Conservation (phyloP, 768 basidiomycete genomes). For the Bullera alba region DNA sequence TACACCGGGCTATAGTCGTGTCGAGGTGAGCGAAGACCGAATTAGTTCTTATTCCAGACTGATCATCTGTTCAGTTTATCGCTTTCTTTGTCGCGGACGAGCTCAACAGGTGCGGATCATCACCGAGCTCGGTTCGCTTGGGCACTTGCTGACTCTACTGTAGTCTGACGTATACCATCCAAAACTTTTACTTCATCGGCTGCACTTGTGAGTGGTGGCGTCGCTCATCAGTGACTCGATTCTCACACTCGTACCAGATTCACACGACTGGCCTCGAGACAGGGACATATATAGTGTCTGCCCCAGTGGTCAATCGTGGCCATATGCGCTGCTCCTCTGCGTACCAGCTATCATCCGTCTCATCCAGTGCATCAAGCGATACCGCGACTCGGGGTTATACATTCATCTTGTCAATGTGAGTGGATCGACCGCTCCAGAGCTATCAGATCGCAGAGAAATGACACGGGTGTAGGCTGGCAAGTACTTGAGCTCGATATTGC, state of each 20-base stretch:
- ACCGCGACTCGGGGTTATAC: slow-evolving; percentile 60
- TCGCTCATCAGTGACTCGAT: not conserved
- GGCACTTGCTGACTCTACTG: slow-evolving; percentile 43
- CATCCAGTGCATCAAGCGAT: slow-evolving; percentile 81
- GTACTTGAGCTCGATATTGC: slow-evolving; percentile 63
- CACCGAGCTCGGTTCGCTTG: not conserved
- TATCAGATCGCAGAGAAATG: not conserved
- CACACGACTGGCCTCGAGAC: slow-evolving; percentile 33
- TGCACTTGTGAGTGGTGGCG: slow-evolving; percentile 52
- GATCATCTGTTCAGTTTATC: slow-evolving; percentile 45
- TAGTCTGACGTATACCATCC: slow-evolving; percentile 67
- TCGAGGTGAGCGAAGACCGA: slow-evolving; percentile 56
- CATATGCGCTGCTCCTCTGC: slow-evolving; percentile 32
- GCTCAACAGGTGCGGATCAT: slow-evolving; percentile 28
- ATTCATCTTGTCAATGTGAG: slow-evolving; percentile 84
- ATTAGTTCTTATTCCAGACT: not conserved
- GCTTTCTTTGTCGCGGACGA: slow-evolving; percentile 50
- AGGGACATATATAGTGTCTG: slow-evolving; percentile 20
- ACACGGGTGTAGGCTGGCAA: slow-evolving; percentile 63
- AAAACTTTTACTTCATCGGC: slow-evolving; percentile 63
- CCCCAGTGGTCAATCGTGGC: slow-evolving; percentile 22
- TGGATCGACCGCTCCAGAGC: slow-evolving; percentile 4
- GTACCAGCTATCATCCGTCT: slow-evolving; percentile 71
- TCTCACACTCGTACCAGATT: slow-evolving; percentile 13
- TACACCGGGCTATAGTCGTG: slow-evolving; percentile 61